These are phyloP conservation scores for Spizellomyces sp. DNA, from an alignment of 192 early-diverging fungal species.

Conservation along the genomic window DNA sequence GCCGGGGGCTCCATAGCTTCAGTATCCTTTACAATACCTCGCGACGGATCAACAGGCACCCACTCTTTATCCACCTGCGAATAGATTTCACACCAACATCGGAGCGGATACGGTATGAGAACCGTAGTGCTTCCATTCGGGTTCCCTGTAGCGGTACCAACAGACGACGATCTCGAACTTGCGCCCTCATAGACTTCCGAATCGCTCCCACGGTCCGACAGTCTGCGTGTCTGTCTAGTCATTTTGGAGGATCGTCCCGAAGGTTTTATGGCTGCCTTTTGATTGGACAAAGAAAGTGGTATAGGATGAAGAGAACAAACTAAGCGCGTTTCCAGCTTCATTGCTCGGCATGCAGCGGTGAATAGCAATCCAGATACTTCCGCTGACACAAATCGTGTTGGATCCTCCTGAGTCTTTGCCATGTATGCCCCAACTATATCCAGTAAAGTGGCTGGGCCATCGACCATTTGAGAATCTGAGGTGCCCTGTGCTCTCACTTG, in stretches of 20 bases:
- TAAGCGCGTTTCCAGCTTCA: constrained; percentile 60
- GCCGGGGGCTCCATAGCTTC: constrained; percentile 55
- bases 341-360: constrained; percentile 47
- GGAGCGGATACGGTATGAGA: neutral
- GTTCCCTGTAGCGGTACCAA: neutral
- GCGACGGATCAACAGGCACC: constrained; percentile 59
- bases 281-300: constrained; percentile 56
- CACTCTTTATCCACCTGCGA: constrained; percentile 14
- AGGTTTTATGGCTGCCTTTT: constrained; percentile 7
- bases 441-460: neutral
- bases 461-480: neutral
- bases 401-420: neutral
- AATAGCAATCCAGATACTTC: constrained; percentile 55
- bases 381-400: neutral
- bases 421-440: constrained; percentile 5
- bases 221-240: neutral
- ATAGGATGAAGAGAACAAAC: constrained; percentile 68
- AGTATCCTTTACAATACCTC: constrained; percentile 54
- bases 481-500: neutral
- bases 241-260: neutral
- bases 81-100: constrained; percentile 42
- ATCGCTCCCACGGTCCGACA: neutral
- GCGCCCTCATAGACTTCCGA: neutral
- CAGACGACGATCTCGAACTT: neutral
- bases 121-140: neutral